Evolutionary conservation across 306 rosid genomes (phyloP), one percentile per base, ranked within the genome.

Genomic region (Geum urbanum): DNA sequence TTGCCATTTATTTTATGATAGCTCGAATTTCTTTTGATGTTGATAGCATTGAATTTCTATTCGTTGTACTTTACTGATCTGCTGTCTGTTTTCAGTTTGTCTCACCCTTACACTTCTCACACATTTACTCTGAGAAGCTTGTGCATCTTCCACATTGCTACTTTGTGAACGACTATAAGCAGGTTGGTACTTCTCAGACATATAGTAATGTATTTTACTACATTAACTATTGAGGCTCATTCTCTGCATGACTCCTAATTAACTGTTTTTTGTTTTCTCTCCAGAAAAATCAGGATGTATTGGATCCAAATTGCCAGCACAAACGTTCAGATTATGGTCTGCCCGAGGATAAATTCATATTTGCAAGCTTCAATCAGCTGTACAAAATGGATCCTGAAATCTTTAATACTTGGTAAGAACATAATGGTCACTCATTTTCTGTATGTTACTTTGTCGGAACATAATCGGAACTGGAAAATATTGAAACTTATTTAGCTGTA

Each of bases 361-460:
- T 92, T 79, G 99, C 97, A 55, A 87, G 97, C 85, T 95, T 95
- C 85, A 95, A 91, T 76, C 99, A 95, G 79, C 81, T 95, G 54
- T 95, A 95, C 89, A 95, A 95, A 82, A 95, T 95, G 99, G 99
- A 95, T 84, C 99, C 99, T 51, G 99, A 95, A 74, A 91, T 95
- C 72, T 87, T 91, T 60, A 82, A 79, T 76, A 75, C 96, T 67
- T 95, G 99, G 99, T 95, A 95, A 83, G 66, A 58, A 62, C 55
- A 20, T 66, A 69, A 58, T 74, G 66, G 32, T 61, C 61, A 5
- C 64, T 74, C 63, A 35, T 75, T 22, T 69, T 41, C n/a, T n/a
- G n/a, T n/a, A n/a, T n/a, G n/a, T n/a, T n/a, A n/a, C n/a, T n/a
- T n/a, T n/a, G n/a, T n/a, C n/a, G n/a, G n/a, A n/a, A n/a, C n/a